Evolutionary conservation across 495 filamentous ascomycete genomes (phyloP), one percentile per base, ranked within the genome.

Genomic region (Lasiosphaeria hispida): DNA sequence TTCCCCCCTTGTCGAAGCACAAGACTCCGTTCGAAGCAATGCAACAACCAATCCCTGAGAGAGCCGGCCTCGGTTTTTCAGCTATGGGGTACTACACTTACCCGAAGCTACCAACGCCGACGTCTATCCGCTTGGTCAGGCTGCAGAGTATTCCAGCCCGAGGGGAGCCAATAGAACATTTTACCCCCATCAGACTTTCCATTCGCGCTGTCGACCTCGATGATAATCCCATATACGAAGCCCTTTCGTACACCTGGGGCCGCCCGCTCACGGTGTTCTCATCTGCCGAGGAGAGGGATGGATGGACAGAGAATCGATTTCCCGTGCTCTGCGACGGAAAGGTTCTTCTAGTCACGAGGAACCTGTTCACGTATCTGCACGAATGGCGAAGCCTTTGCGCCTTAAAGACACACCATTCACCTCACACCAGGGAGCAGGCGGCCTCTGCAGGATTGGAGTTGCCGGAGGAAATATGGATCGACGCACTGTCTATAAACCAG

Each of bases 211-310:
- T 48, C 44, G 44, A 48, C 18, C 44, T 48, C 15, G 44, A 23
- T 1, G 44, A 48, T 13, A 7, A 10, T 2, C 44, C 15, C 7
- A 33, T 6, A 4, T 48, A 48, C 18, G 44, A 48, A 48, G 44
- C 44, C 44, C 44, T 48, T 11, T 48, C 44, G 44, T 48, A 48
- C 18, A 48, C 44, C 1, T 48, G 44, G 44, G 18, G 44, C 44
- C 44, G 44, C 1, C 44, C 44, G 3, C 8, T 48, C 17, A 48
- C 44, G 18, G 44, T 48, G 8, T 48, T 48, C 18, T 30, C 44
- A 8, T 48, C 44, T 1, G 17, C 19, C 44, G 19, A 48, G 44
- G 44, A 18, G 44, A 8, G 44, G 13, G 44, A 48, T 30, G 17
- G 5, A 7, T 11, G 17, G 44, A 8, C 15, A 10, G 42, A 9